Conservation (phyloP, 345 rosid genomes). For the Geranium rotundifolium region DNA sequence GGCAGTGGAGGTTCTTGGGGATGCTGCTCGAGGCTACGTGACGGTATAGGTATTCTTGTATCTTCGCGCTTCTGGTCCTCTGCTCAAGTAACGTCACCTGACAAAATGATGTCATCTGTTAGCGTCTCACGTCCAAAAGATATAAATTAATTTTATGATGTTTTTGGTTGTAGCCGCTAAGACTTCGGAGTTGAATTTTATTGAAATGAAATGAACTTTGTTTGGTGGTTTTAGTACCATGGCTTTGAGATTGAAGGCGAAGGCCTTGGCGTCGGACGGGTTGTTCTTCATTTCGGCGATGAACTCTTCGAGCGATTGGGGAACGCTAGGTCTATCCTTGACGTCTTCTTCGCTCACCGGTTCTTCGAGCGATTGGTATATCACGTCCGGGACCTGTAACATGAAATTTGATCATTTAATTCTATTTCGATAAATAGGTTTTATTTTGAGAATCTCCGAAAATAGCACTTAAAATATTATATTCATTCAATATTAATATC, state of each 20-base stretch:
- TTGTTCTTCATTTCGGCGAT: slow-evolving; percentile 47
- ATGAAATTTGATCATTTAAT: too few species aligned
- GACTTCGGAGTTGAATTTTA: too few species aligned
- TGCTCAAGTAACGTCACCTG: slow-evolving; percentile 71
- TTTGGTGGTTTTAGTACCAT: slow-evolving; percentile 38
- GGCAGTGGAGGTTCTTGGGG: slow-evolving; percentile 88
- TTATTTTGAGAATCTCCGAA: too few species aligned
- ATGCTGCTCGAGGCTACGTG: slow-evolving; percentile 94
- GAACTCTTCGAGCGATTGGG: slow-evolving; percentile 76
- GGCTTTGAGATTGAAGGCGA: slow-evolving; percentile 77
- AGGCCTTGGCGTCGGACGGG: slow-evolving; percentile 59
- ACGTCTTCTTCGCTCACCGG: slow-evolving; percentile 57
- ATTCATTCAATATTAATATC: too few species aligned
- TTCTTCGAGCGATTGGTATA: slow-evolving; percentile 54
- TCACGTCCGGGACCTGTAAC: slow-evolving; percentile 71
- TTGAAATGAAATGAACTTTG: too few species aligned
- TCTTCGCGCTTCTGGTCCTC: slow-evolving; percentile 85
- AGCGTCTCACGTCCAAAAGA: too few species aligned
- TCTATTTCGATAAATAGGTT: too few species aligned
- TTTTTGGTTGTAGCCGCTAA: too few species aligned
- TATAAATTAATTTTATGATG: too few species aligned
- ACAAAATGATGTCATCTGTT: background rate
- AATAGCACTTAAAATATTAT: too few species aligned
- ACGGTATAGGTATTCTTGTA: slow-evolving; percentile 80
- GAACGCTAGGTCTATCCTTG: slow-evolving; percentile 59